Percentiles rank a stretch among this genome's conserved stretches.
Conservation (phyloP, 768 basidiomycete species). For the Aureoboletus auriporus region DNA sequence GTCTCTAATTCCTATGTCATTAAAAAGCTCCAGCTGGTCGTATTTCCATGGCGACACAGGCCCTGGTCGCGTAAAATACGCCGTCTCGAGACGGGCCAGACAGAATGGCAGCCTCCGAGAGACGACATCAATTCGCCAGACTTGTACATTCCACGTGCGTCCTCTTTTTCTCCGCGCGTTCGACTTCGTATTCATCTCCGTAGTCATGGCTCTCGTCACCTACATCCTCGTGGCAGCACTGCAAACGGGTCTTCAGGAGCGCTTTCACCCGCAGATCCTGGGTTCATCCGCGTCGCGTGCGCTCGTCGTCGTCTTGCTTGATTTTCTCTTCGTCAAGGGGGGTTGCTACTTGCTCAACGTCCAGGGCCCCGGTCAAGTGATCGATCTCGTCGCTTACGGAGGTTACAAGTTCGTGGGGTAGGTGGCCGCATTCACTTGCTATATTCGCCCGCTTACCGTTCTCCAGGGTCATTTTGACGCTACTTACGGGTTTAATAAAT, state of each 20-base stretch:
- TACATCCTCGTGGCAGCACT: conserved; percentile 90
- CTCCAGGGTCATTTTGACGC: conserved; percentile 76
- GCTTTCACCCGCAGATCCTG: conserved; percentile 86
- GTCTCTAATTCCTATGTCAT: conserved; percentile 96
- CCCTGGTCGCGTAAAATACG: conserved; percentile 75
- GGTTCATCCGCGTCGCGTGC: conserved; percentile 85
- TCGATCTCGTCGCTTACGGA: conserved; percentile 86
- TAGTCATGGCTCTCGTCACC: conserved; percentile 94
- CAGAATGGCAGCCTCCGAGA: conserved; percentile 83
- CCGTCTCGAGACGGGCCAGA: conserved; percentile 57
- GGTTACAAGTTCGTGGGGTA: conserved; percentile 99
- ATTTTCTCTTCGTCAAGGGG: conserved; percentile 84
- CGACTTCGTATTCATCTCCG: conserved; percentile 10
- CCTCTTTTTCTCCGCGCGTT: background rate
- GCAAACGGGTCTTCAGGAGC: conserved; percentile 73
- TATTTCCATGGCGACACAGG: conserved; percentile 95
- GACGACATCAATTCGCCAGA: conserved; percentile 97
- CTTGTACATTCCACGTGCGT: conserved; percentile 87
- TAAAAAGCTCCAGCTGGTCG: conserved; percentile 75
- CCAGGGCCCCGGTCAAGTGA: conserved; percentile 61
- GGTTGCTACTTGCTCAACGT: conserved; percentile 95
- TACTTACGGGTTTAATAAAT: conserved; percentile 68
- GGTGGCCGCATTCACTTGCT: conserved; percentile 13
- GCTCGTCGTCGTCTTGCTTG: conserved; percentile 77
- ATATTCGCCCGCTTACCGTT: background rate